Base-by-base conservation (phyloP, 305 asterid species). In the Nicotiana rustica region DNA sequence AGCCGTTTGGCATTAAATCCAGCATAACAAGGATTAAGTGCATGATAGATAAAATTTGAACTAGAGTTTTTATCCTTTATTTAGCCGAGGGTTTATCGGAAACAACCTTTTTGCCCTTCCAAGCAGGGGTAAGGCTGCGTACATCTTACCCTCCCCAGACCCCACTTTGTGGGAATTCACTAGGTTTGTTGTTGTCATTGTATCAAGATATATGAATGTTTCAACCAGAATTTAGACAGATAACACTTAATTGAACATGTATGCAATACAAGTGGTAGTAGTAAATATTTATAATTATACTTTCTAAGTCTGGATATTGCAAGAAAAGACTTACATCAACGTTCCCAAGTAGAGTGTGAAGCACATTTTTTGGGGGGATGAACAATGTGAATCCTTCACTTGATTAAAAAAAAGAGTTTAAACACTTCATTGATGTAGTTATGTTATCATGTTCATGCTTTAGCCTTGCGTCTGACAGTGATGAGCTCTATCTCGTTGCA, bases 361-460 rank as follows among this genome's bases (percentile, higher is more conserved):
- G 25, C 25, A 59, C 25, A 2, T 41, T 41, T 38, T 38, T 38
- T 7, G 10, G 49, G 47, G 49, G 49, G 49, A 2, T 38, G 47
- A 38, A 38, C 47, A 38, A 41, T 41, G 47, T 41, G 47, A 41
- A 41, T 41, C 47, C 47, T 57, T 61, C 14, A 19, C 14, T 18
- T 61, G 67, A 61, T 61, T 18, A 18, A 19, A 61, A 61, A 25
- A 52, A 52, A 14, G n/a, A 52, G 6, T 52, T 52, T 3, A 21
- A 21, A 5, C 78, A 44, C 60, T 70, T 70, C 60, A 71, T 47
- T 47, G 78, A 71, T 12, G 21, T 47, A 71, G 78, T 47, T 44
- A 47, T 71, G 7, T 21, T 19, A 1, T 71, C 38, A 47, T 47
- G 61, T 44, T 73, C 60, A 5, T 47, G 61, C 38, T 71, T 47